Percentiles rank a stretch among this genome's conserved stretches.
These are phyloP conservation scores for Stylosanthes scabra DNA, from an alignment of 331 rosid species.

Conservation along the genomic window DNA sequence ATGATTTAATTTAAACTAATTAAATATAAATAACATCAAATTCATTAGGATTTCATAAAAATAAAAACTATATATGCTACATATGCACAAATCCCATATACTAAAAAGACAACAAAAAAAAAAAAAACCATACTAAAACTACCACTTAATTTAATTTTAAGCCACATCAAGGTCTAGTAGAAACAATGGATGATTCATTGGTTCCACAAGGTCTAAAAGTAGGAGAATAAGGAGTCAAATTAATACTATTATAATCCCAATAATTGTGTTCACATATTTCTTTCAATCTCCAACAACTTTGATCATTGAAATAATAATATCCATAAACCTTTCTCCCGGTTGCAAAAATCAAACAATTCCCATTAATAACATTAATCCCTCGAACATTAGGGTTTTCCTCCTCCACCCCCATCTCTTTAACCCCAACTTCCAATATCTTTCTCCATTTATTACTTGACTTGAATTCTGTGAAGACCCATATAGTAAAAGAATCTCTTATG, in stretches of 20 bases:
- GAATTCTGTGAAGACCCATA: not conserved
- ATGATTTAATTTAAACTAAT: too few relatives aligned
- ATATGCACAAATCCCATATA: too few relatives aligned
- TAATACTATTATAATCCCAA: not conserved
- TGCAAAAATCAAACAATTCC: not conserved
- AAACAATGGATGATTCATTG: not conserved
- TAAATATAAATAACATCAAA: too few relatives aligned
- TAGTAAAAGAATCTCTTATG: not conserved
- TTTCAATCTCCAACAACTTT: not conserved
- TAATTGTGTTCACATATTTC: not conserved
- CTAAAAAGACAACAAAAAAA: too few relatives aligned
- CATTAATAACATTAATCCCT: not conserved
- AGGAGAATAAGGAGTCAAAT: not conserved
- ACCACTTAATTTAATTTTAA: too few relatives aligned
- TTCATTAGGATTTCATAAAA: too few relatives aligned
- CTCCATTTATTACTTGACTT: not conserved
- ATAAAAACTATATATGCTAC: too few relatives aligned
- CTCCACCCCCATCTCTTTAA: not conserved
- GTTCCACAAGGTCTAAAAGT: conserved; percentile 5
- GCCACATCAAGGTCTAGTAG: not conserved
- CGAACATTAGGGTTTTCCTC: not conserved
- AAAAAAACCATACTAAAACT: too few relatives aligned
- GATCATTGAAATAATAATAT: not conserved
- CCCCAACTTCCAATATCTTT: not conserved
- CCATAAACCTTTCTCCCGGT: not conserved